Evolutionary conservation across 129 eudicot species (phyloP).

Genomic region (Scalesia atractyloides): DNA sequence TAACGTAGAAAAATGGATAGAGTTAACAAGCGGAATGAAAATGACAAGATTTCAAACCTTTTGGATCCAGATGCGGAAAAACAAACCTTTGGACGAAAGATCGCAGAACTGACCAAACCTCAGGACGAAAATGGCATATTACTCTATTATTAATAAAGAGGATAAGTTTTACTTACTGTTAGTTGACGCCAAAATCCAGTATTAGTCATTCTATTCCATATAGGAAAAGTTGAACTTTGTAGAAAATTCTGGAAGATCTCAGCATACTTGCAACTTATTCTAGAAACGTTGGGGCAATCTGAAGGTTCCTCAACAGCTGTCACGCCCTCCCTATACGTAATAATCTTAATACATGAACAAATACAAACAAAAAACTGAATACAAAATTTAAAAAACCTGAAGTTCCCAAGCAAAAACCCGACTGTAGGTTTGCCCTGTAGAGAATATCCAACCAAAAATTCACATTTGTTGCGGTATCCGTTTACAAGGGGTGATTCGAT

Average conservation of each 20-base stretch:
- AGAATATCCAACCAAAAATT: slow-evolving; percentile 89
- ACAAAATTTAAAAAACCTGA: slow-evolving; percentile 50
- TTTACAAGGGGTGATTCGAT: slow-evolving; percentile 80
- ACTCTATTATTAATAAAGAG: neutral
- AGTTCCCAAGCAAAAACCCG: slow-evolving; percentile 90
- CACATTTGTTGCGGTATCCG: slow-evolving; percentile 96
- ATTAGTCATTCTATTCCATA: slow-evolving; percentile 89
- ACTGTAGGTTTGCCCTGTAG: slow-evolving; percentile 73
- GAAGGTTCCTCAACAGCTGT: slow-evolving; percentile 89
- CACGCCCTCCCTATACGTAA: slow-evolving; percentile 80
- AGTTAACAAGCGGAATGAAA: too few relatives aligned
- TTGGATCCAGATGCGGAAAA: too few relatives aligned
- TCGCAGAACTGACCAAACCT: too few relatives aligned
- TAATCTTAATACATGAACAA: neutral
- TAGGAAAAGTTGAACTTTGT: slow-evolving; percentile 61
- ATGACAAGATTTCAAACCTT: too few relatives aligned
- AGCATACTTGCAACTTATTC: slow-evolving; percentile 69
- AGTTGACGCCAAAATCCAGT: slow-evolving; percentile 97
- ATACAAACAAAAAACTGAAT: neutral
- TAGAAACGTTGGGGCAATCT: slow-evolving; percentile 84
- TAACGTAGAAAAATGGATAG: too few relatives aligned
- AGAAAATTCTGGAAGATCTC: slow-evolving; percentile 74
- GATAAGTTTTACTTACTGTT: slow-evolving; percentile 55
- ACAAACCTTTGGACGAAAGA: too few relatives aligned
- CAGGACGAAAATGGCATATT: too few relatives aligned